phyloP scores from a whole-genome alignment of 2,329 filamentous ascomycete genomes.

The Colletotrichum tropicale region DNA sequence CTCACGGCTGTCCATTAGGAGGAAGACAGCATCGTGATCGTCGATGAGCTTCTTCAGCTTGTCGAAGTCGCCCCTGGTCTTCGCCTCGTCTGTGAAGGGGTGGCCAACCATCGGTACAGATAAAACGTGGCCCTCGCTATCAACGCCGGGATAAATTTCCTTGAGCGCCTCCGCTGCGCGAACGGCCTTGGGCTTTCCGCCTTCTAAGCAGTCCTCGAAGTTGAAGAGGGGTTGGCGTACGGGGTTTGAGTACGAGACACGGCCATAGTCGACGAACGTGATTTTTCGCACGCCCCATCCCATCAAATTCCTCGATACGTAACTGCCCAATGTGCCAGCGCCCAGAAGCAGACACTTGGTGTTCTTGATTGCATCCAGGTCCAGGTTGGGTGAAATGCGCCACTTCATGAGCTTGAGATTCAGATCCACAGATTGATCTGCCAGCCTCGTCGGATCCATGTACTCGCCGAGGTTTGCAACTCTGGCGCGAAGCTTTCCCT shows the following conservation, averaged over 20 bases:
- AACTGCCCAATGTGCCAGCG: constrained; percentile 90
- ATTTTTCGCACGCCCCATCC: constrained; percentile 96
- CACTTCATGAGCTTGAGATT: constrained; percentile 99
- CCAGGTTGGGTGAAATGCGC: constrained; percentile 87
- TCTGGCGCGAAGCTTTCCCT: constrained; percentile 78
- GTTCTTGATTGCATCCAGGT: constrained; percentile 87
- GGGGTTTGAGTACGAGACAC: constrained; percentile 94
- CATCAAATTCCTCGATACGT: constrained; percentile 89
- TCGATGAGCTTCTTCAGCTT: constrained; percentile 76
- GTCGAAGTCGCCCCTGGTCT: constrained; percentile 76
- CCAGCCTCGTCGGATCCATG: constrained; percentile 87
- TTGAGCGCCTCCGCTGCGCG: constrained; percentile 80
- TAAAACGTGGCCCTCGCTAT: constrained; percentile 79
- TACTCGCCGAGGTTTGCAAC: constrained; percentile 87
- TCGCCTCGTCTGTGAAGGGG: constrained; percentile 75
- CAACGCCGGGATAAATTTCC: constrained; percentile 89
- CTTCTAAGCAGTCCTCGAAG: constrained; percentile 86
- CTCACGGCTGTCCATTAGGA: constrained; percentile 97
- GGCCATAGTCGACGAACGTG: constrained; percentile 93
- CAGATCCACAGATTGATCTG: constrained; percentile 92
- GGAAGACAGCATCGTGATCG: constrained; percentile 88
- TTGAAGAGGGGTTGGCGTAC: constrained; percentile 92
- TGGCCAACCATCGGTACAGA: constrained; percentile 97
- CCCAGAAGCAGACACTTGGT: constrained; percentile 91
- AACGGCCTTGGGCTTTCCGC: constrained; percentile 82